A percentile compares a stretch with the other conserved stretches of the same genome.
phyloP scores from a whole-genome alignment of 2,329 filamentous ascomycete species.

The Phoma sp. region DNA sequence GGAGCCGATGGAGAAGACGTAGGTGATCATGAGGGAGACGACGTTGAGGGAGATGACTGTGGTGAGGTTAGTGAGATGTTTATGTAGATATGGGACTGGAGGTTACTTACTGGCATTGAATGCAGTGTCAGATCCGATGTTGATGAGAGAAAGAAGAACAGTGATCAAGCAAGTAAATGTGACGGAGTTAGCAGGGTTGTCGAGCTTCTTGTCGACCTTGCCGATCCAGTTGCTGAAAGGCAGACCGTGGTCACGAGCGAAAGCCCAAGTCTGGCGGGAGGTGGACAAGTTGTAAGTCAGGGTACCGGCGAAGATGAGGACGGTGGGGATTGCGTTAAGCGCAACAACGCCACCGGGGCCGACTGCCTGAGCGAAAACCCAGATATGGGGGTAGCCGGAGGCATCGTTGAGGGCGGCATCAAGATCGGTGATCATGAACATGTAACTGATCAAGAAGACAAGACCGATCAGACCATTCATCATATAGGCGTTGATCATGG shows the following conservation, averaged over 20 bases:
- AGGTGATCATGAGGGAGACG: constrained; percentile 49
- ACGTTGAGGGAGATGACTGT: constrained; percentile 50
- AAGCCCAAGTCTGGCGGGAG: constrained; percentile 45
- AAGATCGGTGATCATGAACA: constrained; percentile 44
- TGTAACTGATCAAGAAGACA: constrained; percentile 41
- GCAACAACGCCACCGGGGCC: constrained; percentile 34
- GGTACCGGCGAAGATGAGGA: constrained; percentile 41
- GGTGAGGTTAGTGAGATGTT: constrained; percentile 3
- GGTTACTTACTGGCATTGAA: constrained; percentile 41
- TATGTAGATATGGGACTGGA: too few species aligned
- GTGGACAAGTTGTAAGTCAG: constrained; percentile 41
- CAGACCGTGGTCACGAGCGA: constrained; percentile 44
- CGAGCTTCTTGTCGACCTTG: constrained; percentile 31
- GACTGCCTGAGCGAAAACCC: constrained; percentile 41
- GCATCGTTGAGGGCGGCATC: constrained; percentile 35
- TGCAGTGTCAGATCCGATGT: constrained; percentile 44
- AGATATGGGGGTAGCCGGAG: constrained; percentile 44
- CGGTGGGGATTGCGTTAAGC: constrained; percentile 38
- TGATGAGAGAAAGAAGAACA: constrained; percentile 40
- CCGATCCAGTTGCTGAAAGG: constrained; percentile 41
- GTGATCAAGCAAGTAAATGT: constrained; percentile 38
- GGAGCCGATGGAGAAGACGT: constrained; percentile 50
- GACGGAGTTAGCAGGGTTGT: constrained; percentile 43
- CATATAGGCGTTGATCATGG: constrained; percentile 51
- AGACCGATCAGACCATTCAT: constrained; percentile 48